phyloP scores from a whole-genome alignment of 2,329 filamentous ascomycete genomes.

The Torrubiella hemipterigena region DNA sequence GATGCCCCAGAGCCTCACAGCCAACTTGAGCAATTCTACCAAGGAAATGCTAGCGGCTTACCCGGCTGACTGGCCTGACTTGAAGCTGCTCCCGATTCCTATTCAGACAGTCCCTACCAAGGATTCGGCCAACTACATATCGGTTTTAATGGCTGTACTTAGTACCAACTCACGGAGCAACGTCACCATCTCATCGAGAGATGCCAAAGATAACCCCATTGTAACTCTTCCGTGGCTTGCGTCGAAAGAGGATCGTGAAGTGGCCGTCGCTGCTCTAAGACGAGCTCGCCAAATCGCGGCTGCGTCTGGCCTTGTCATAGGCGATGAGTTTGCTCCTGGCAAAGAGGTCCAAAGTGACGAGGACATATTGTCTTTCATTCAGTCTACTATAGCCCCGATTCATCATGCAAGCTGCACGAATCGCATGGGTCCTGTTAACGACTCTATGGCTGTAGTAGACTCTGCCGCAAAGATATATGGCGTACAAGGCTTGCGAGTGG shows the following conservation, averaged over 20 bases:
- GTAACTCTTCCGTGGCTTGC: conserved; percentile 32
- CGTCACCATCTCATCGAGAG: conserved; percentile 21
- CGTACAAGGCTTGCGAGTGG: not conserved
- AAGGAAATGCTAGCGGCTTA: conserved; percentile 1
- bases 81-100: conserved; percentile 4
- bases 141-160: conserved; percentile 19
- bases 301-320: conserved; percentile 3
- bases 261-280: conserved; percentile 28
- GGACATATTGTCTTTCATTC: conserved; percentile 7
- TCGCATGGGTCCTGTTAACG: not conserved
- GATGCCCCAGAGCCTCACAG: not conserved
- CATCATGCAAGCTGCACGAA: conserved; percentile 1
- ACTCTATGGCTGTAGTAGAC: conserved; percentile 1
- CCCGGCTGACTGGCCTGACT: conserved; percentile 6
- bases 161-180: conserved; percentile 24
- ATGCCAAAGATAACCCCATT: conserved; percentile 21
- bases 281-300: conserved; percentile 23
- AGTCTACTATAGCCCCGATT: conserved; percentile 2
- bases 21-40: not conserved
- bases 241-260: conserved; percentile 26
- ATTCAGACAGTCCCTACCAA: not conserved
- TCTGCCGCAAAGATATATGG: not conserved
- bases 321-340: conserved; percentile 6
- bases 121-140: conserved; percentile 7
- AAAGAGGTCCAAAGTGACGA: not conserved